Evolutionary conservation across 2,329 filamentous ascomycete species (phyloP), one percentile per base, ranked within the genome.

Genomic region (Drechmeria coniospora): DNA sequence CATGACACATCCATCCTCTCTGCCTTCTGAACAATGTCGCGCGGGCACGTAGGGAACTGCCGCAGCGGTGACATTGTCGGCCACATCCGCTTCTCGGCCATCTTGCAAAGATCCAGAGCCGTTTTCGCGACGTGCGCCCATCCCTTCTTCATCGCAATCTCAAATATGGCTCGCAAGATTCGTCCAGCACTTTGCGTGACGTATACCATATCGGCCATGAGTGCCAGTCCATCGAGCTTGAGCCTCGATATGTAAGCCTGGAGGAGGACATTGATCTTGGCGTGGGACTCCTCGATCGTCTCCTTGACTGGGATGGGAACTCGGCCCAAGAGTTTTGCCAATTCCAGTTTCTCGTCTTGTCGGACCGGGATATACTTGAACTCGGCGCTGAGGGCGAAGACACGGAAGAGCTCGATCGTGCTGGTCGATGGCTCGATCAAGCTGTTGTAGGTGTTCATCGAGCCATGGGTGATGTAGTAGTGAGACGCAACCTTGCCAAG

Each of bases 11-110:
- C 86, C 35, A 95, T 92, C 40, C 86, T 72, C 58, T 98, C 90
- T 3, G 86, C 79, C 56, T 95, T 95, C 39, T 82, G 75, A 26
- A 95, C 62, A 29, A 95, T 81, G 32, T 95, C 87, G 22, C 74
- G 65, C 3, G 86, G 74, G 45, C 84, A 93, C 21, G 62, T 59
- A 4, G 79, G 71, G 47, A 98, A 98, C 46, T 98, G 90, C 29
- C 90, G 74, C 18, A 98, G 63, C 8, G 92, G 90, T 21, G 83
- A 82, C 90, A 95, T 98, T 5, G 87, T 95, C 10, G 87, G 86
- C 90, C 90, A 98, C 92, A 98, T 98, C 27, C 92, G 72, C 64
- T 93, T 93, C 61, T 98, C 90, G 0, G 87, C 90, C 83, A 93
- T 95, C 60, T 98, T 98, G 59, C 92, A 98, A 29, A 98, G 67